Conservation (phyloP, 805 yeast species). For the Candida railenensis region DNA sequence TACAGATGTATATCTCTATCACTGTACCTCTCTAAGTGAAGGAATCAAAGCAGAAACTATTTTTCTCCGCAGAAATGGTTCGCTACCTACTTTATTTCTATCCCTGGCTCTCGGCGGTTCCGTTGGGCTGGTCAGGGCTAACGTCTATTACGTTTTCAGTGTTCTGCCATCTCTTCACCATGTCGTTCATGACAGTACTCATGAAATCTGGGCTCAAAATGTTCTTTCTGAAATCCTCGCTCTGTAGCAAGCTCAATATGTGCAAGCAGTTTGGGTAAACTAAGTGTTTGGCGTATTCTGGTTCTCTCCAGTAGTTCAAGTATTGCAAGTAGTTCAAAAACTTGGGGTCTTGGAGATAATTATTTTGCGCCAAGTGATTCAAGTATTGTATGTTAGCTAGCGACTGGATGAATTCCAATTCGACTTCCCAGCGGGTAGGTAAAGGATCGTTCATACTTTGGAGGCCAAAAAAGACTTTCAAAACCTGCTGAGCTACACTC, state of each 20-base stretch:
- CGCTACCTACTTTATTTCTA: no score
- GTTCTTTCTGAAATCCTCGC: conserved; percentile 51
- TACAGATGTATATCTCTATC: no score
- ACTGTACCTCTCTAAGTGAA: no score
- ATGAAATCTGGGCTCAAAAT: conserved; percentile 58
- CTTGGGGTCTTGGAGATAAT: conserved; percentile 65
- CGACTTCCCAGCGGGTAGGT: conserved; percentile 88
- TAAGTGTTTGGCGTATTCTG: conserved; percentile 64
- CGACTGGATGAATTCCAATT: conserved; percentile 91
- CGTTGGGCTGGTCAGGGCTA: no score
- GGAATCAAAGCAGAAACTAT: no score
- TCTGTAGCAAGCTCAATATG: conserved; percentile 62
- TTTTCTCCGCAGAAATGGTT: no score
- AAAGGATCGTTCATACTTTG: conserved; percentile 19
- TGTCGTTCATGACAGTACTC: conserved; percentile 65
- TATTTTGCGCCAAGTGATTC: conserved; percentile 81
- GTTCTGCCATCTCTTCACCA: conserved; percentile 70
- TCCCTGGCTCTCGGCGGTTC: no score
- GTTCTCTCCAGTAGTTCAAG: conserved; percentile 81
- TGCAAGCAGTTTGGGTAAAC: conserved; percentile 90
- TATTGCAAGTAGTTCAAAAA: conserved; percentile 78
- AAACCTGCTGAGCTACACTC: no score
- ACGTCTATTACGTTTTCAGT: conserved; percentile 4
- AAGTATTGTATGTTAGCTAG: conserved; percentile 87
- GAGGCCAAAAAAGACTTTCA: no score